These are phyloP conservation scores for Xylaria sp. DNA, from an alignment of 2,329 filamentous ascomycete genomes.

Conservation along the genomic window DNA sequence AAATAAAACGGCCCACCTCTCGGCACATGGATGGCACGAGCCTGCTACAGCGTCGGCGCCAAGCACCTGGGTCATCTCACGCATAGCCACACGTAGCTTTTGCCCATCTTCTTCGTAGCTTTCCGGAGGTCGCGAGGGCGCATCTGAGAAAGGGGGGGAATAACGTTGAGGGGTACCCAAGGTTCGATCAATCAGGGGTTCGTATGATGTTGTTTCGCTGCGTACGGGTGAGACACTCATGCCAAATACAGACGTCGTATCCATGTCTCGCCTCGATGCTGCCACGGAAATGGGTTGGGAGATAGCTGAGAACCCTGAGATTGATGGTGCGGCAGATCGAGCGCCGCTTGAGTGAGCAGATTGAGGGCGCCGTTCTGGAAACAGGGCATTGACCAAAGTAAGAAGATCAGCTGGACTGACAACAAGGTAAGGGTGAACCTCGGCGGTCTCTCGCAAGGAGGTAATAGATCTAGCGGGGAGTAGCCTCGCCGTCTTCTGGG, in stretches of 20 bases:
- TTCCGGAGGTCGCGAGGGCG: constrained; percentile 54
- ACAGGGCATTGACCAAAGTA: constrained; percentile 84
- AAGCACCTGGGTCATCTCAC: constrained; percentile 75
- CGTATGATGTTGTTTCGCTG: constrained; percentile 74
- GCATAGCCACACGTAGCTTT: constrained; percentile 72
- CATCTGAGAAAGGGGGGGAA: constrained; percentile 62
- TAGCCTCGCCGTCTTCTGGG: constrained; percentile 66
- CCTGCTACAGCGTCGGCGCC: constrained; percentile 73
- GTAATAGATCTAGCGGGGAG: constrained; percentile 77
- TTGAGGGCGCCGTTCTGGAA: constrained; percentile 75
- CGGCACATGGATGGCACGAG: constrained; percentile 79
- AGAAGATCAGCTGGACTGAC: constrained; percentile 82
- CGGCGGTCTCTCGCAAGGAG: constrained; percentile 77
- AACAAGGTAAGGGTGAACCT: constrained; percentile 82
- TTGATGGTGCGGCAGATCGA: constrained; percentile 73
- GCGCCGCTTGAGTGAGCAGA: constrained; percentile 71
- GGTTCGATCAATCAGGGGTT: constrained; percentile 67
- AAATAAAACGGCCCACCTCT: constrained; percentile 85
- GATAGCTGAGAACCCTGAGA: constrained; percentile 73
- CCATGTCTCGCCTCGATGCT: constrained; percentile 65
- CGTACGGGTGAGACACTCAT: constrained; percentile 77
- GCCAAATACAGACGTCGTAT: constrained; percentile 76
- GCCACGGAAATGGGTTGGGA: constrained; percentile 75
- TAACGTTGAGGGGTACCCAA: constrained; percentile 63
- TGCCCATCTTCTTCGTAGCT: constrained; percentile 73